Evolutionary conservation across 306 rosid genomes (phyloP).

Genomic region (Abrus precatorius): DNA sequence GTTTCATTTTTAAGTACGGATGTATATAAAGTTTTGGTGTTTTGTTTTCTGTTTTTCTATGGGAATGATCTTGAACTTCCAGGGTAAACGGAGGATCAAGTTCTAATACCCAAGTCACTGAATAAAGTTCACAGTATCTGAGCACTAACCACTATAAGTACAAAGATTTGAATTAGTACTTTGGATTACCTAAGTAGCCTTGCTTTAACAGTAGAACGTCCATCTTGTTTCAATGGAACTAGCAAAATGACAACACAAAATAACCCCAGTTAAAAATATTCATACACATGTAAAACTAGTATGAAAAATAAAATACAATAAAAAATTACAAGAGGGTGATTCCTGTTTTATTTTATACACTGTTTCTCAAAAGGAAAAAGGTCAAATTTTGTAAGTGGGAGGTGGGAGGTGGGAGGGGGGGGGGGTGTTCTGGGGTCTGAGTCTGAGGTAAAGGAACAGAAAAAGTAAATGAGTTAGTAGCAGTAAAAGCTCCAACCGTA

Average conservation of each 20-base stretch:
- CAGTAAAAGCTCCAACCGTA: conserved; percentile 91
- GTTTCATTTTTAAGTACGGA: conserved; percentile 40
- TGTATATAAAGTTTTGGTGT: conserved; percentile 40
- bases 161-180: conserved; percentile 41
- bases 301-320: too few relatives aligned
- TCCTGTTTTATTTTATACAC: conserved; percentile 23
- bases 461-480: conserved; percentile 82
- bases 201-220: conserved; percentile 28
- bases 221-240: conserved; percentile 39
- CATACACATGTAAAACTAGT: neutral
- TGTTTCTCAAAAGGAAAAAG: conserved; percentile 56
- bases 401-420: conserved; percentile 14
- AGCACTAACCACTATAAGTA: conserved; percentile 48
- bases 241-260: conserved; percentile 44
- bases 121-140: conserved; percentile 46
- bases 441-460: conserved; percentile 77
- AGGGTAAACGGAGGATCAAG: conserved; percentile 49
- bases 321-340: conserved; percentile 19
- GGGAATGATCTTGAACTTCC: conserved; percentile 47
- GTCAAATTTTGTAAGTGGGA: conserved; percentile 66
- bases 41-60: conserved; percentile 38
- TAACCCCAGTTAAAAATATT: conserved; percentile 35
- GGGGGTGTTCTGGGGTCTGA: conserved; percentile 53
- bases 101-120: conserved; percentile 41
- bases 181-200: conserved; percentile 28